These are phyloP conservation scores for Biancaea sappan DNA, from an alignment of 306 rosid genomes.

Conservation along the genomic window DNA sequence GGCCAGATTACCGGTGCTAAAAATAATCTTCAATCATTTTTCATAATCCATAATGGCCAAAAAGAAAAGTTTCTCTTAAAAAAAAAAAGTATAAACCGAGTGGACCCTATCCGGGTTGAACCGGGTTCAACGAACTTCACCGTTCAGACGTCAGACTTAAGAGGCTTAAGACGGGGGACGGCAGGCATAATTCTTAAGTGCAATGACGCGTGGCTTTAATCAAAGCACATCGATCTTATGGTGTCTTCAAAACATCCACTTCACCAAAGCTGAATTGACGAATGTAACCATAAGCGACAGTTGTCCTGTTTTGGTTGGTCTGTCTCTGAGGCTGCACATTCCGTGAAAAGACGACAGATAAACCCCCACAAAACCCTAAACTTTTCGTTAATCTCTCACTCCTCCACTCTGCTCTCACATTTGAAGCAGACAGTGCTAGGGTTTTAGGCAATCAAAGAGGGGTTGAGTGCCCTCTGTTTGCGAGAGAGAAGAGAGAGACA, in stretches of 20 bases:
- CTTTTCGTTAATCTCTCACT: background rate
- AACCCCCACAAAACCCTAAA: conserved; percentile 77
- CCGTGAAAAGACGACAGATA: conserved; percentile 9
- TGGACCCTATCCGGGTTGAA: too few relatives aligned
- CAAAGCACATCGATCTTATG: too few relatives aligned
- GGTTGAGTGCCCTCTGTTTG: background rate
- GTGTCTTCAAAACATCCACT: background rate
- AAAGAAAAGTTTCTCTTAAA: too few relatives aligned
- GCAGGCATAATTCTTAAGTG: too few relatives aligned
- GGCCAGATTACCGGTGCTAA: too few relatives aligned
- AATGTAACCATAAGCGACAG: conserved; percentile 6
- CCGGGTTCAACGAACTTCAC: too few relatives aligned
- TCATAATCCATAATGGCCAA: too few relatives aligned
- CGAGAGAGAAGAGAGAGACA: background rate
- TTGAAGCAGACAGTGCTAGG: conserved; percentile 44
- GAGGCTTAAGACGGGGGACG: too few relatives aligned
- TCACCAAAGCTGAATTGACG: background rate
- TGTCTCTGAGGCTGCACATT: background rate
- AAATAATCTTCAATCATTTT: too few relatives aligned
- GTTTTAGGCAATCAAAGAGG: conserved; percentile 48
- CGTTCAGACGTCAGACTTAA: too few relatives aligned
- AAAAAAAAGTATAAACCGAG: too few relatives aligned
- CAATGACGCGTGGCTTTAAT: too few relatives aligned
- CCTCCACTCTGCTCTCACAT: background rate
- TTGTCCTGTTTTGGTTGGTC: conserved; percentile 10